phyloP scores from a whole-genome alignment of 768 basidiomycete genomes.

The Trametes villosa region DNA sequence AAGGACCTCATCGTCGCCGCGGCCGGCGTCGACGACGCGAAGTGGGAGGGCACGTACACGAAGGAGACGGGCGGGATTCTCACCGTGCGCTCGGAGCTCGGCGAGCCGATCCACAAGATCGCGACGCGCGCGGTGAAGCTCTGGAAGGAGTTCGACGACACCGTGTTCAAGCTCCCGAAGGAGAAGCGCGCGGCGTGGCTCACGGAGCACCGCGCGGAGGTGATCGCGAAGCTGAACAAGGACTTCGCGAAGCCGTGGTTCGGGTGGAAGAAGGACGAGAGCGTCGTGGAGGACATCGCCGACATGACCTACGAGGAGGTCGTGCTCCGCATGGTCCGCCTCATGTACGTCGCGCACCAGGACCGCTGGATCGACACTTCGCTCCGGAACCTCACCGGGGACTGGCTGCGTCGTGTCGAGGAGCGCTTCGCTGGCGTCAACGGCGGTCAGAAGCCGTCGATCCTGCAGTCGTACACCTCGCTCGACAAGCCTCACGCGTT shows the following conservation, averaged over 20 bases:
- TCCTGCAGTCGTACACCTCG: conserved; percentile 79
- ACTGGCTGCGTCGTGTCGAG: conserved; percentile 95
- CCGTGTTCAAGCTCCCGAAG: conserved; percentile 92
- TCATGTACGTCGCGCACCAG: conserved; percentile 95
- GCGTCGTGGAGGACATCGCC: conserved; percentile 79
- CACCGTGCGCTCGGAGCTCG: conserved; percentile 96
- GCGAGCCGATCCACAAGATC: conserved; percentile 99
- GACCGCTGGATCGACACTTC: conserved; percentile 92
- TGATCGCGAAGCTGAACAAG: conserved; percentile 90
- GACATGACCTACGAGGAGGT: conserved; percentile 99
- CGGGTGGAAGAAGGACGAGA: conserved; percentile 92
- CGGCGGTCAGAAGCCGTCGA: conserved; percentile 78
- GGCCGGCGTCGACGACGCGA: conserved; percentile 83
- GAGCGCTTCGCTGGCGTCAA: conserved; percentile 94
- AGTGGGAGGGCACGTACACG: conserved; percentile 94
- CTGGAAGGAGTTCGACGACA: conserved; percentile 99
- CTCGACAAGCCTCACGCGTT: conserved; percentile 84
- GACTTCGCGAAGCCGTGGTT: conserved; percentile 99
- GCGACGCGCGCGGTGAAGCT: conserved; percentile 96
- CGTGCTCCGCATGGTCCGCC: conserved; percentile 84
- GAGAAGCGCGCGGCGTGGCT: conserved; percentile 95
- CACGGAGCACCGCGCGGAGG: conserved; percentile 81
- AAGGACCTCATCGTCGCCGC: conserved; percentile 97
- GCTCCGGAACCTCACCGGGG: conserved; percentile 91
- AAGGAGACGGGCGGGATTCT: conserved; percentile 96